phyloP scores from a whole-genome alignment of 352 stramenopile species.

The Phytopythium helicoides region DNA sequence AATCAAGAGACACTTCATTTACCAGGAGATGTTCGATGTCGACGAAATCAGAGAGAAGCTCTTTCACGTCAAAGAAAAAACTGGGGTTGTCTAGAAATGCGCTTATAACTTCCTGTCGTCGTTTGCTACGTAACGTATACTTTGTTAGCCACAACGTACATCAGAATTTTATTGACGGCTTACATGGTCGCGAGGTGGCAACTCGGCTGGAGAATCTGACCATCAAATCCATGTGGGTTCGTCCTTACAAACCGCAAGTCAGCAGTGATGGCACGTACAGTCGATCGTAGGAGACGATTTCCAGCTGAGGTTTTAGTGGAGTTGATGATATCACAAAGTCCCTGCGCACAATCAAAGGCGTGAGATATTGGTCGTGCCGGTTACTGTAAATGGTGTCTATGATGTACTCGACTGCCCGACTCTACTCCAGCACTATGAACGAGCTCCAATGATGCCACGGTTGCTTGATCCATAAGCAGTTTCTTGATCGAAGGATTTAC shows the following conservation, averaged over 20 bases:
- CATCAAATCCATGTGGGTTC: not conserved
- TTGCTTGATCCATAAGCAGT: constrained; percentile 84
- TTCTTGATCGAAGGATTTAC: constrained; percentile 70
- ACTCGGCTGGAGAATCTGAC: constrained; percentile 64
- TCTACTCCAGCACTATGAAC: constrained; percentile 53
- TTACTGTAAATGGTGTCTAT: not conserved
- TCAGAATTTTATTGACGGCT: not conserved
- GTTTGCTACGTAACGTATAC: constrained; percentile 30
- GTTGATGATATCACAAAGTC: constrained; percentile 74
- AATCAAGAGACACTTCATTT: too few relatives aligned
- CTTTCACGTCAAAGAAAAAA: constrained; percentile 81
- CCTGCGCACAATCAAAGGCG: constrained; percentile 45
- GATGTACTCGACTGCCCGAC: constrained; percentile 20
- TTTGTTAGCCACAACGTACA: not conserved
- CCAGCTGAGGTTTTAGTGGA: constrained; percentile 75
- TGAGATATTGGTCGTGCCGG: too few relatives aligned
- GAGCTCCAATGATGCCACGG: constrained; percentile 68
- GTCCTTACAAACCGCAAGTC: not conserved
- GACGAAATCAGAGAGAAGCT: constrained; percentile 66
- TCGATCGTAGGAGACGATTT: constrained; percentile 73
- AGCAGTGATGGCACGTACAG: constrained; percentile 30
- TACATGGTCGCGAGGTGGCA: constrained; percentile 84
- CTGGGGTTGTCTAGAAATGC: constrained; percentile 77
- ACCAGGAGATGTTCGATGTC: constrained; percentile 80
- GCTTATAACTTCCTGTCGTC: constrained; percentile 65